These are phyloP conservation scores for Hirsutella rhossiliensis DNA, from an alignment of 2,329 filamentous ascomycete genomes.

Conservation along the genomic window DNA sequence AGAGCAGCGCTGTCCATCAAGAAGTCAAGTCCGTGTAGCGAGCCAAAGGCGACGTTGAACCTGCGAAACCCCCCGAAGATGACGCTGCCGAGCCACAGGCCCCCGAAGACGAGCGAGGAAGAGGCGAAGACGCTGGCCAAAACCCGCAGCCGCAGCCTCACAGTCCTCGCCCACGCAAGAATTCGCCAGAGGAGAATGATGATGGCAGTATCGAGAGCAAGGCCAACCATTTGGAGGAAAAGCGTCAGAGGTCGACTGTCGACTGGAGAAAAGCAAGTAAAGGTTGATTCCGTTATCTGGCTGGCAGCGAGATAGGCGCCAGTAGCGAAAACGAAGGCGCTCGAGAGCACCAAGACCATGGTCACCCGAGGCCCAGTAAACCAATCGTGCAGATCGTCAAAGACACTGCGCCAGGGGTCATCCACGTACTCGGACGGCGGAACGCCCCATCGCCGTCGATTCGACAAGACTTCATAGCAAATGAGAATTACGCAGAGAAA, in stretches of 20 bases:
- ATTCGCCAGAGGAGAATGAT: constrained; percentile 38
- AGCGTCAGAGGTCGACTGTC: constrained; percentile 26
- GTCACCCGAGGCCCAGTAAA: constrained; percentile 27
- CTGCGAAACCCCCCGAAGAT: constrained; percentile 13
- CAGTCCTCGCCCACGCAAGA: constrained; percentile 36
- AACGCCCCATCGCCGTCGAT: constrained; percentile 16
- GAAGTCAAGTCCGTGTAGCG: constrained; percentile 35
- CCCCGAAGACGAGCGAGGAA: constrained; percentile 24
- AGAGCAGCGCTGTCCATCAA: constrained; percentile 35
- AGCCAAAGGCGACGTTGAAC: constrained; percentile 22
- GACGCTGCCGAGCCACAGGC: constrained; percentile 22
- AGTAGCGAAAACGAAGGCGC: constrained; percentile 25
- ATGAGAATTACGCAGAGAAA: constrained; percentile 34
- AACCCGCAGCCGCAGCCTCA: constrained; percentile 31
- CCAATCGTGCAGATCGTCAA: constrained; percentile 37
- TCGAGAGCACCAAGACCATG: constrained; percentile 22
- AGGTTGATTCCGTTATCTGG: constrained; percentile 32
- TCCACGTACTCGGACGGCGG: constrained; percentile 22
- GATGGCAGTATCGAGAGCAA: constrained; percentile 34
- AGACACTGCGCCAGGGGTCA: constrained; percentile 34
- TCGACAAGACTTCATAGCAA: constrained; percentile 30
- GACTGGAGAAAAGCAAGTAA: constrained; percentile 33
- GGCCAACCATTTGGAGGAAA: constrained; percentile 29
- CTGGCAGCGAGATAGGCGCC: constrained; percentile 29
- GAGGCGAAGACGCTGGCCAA: constrained; percentile 29